Conservation (phyloP, 2,329 filamentous ascomycete species). For the Fusarium circinatum region DNA sequence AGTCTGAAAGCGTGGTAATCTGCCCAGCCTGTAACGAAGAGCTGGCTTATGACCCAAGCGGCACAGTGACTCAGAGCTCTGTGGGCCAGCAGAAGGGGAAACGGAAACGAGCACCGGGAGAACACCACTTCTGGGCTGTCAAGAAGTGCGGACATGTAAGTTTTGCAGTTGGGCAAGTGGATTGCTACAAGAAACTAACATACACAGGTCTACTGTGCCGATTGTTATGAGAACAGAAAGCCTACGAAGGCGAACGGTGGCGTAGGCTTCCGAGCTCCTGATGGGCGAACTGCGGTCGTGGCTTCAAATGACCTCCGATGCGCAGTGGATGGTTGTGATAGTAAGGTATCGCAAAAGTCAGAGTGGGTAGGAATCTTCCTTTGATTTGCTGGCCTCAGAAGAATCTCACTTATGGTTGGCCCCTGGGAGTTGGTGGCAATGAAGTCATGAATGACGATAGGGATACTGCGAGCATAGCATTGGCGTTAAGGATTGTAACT, state of each 20-base stretch:
- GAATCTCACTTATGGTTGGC: not conserved
- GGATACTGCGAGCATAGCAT: slow-evolving; percentile 25
- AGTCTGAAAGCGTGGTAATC: slow-evolving; percentile 76
- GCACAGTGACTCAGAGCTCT: slow-evolving; percentile 39
- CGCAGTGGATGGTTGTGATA: slow-evolving; percentile 66
- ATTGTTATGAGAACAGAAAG: slow-evolving; percentile 68
- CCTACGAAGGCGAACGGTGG: slow-evolving; percentile 50
- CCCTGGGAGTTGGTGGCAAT: slow-evolving; percentile 3
- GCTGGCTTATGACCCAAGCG: slow-evolving; percentile 75
- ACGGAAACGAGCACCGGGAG: slow-evolving; percentile 63
- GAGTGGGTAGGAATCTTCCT: slow-evolving; percentile 72
- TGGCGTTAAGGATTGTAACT: slow-evolving; percentile 29
- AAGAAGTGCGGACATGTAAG: slow-evolving; percentile 92
- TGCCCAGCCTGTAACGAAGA: slow-evolving; percentile 91
- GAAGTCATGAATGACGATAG: slow-evolving; percentile 33
- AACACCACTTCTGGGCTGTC: slow-evolving; percentile 92
- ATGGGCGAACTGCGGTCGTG: slow-evolving; percentile 41
- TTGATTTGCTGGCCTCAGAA: slow-evolving; percentile 49
- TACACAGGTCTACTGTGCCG: slow-evolving; percentile 69
- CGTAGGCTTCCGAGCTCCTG: slow-evolving; percentile 53
- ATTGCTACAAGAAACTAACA: slow-evolving; percentile 1
- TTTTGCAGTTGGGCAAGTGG: slow-evolving; percentile 5
- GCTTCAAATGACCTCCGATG: slow-evolving; percentile 57
- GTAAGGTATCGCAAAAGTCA: slow-evolving; percentile 63
- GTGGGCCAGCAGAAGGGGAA: slow-evolving; percentile 46